These are phyloP conservation scores for Zizania latifolia DNA, from an alignment of 176 grass and related monocot genomes.

Conservation along the genomic window DNA sequence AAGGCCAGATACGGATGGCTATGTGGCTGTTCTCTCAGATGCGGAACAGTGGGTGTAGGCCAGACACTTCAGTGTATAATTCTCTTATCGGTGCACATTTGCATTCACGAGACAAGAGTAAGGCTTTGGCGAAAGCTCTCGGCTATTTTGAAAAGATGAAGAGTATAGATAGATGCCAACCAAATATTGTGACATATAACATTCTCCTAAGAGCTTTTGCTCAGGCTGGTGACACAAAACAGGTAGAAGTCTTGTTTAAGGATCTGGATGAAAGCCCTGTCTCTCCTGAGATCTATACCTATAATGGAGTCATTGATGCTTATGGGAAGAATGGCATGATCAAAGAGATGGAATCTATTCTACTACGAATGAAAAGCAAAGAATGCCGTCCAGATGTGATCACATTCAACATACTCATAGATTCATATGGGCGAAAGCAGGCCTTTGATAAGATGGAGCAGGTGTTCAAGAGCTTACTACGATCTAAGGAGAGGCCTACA, in stretches of 20 bases:
- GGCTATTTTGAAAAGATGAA: constrained; percentile 99
- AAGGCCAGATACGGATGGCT: constrained; percentile 88
- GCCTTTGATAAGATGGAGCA: constrained; percentile 97
- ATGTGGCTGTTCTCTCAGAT: constrained; percentile 97
- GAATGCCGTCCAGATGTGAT: constrained; percentile 77
- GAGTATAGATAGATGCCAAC: constrained; percentile 70
- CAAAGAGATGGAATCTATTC: constrained; percentile 86
- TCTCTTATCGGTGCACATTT: constrained; percentile 74
- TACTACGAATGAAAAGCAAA: constrained; percentile 76
- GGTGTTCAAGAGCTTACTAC: constrained; percentile 81
- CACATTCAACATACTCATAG: constrained; percentile 90
- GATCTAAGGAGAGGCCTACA: constrained; percentile 77
- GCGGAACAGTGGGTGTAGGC: constrained; percentile 72
- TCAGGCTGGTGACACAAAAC: constrained; percentile 61
- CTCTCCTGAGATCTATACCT: constrained; percentile 73
- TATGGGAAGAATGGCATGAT: constrained; percentile 92
- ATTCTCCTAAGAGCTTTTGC: constrained; percentile 93
- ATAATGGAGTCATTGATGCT: constrained; percentile 79
- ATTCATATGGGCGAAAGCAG: constrained; percentile 81
- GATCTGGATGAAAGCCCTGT: constrained; percentile 71
- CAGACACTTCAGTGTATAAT: constrained; percentile 86
- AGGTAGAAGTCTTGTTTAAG: constrained; percentile 80
- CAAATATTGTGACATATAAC: constrained; percentile 87
- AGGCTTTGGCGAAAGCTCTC: constrained; percentile 68
- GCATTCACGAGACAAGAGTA: constrained; percentile 72